Evolutionary conservation across 2,329 filamentous ascomycete species (phyloP), one percentile per base, ranked within the genome.

Genomic region (Phialemoniopsis sp.): DNA sequence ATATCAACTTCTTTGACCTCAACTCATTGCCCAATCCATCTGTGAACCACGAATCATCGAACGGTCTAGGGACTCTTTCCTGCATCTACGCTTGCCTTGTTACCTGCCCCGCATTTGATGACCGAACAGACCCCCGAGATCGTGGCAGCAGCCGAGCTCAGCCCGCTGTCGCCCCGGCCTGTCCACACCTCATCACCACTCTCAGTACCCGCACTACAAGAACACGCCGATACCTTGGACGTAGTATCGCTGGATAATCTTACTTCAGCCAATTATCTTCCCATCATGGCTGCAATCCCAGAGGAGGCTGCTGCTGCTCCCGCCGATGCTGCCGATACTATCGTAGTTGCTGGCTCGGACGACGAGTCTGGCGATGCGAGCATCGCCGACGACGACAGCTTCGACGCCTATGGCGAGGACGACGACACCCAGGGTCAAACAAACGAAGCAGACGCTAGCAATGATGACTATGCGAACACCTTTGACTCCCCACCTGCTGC

Each of bases 71-170:
- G 21, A 26, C 21, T 6, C n/a, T 29, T 14, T 8, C 30, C 13
- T 32, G 26, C 18, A 9, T 15, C 19, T 28, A 19, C 34, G 33
- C 33, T 21, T 34, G n/a, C n/a, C 32, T 39, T 37, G 14, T 19
- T 49, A 32, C 32, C 13, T 36, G 34, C 19, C 37, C 26, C 37
- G 19, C 48, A 37, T 32, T 64, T 66, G 57, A 75, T 76, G 71
- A 63, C 63, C 54, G 65, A 67, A 45, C 59, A 56, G 44, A 59
- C 68, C 42, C 67, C 68, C 34, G 62, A 70, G 53, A 53, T 74
- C 46, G 65, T 72, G 66, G 73, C 72, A 51, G 66, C 71, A 50
- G 72, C 72, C 60, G 64, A 70, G 56, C 60, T 78, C 41, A 73
- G 66, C 35, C 73, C 72, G 12, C 53, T 76, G 36, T 76, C 72